Evolutionary conservation across 139 green algal genomes (phyloP).

Genomic region (Diplosphaera chodatii): DNA sequence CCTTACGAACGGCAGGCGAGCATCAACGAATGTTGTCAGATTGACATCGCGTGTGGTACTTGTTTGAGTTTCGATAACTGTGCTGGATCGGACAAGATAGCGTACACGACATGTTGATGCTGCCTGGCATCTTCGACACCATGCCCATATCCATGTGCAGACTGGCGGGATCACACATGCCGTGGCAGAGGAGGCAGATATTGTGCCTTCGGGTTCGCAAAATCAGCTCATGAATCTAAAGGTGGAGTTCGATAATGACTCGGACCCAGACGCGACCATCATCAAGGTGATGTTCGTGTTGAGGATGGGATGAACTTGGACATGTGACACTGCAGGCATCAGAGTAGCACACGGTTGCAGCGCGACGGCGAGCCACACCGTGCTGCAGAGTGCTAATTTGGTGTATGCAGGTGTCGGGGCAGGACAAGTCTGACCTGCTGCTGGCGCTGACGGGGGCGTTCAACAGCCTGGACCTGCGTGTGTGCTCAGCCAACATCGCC

Average conservation of each 20-base stretch:
- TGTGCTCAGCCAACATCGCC: conserved; percentile 65
- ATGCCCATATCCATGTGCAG: too few species aligned
- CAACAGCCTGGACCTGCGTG: conserved; percentile 47
- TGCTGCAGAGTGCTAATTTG: too few species aligned
- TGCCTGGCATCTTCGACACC: too few species aligned
- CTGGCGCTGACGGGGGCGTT: conserved; percentile 57
- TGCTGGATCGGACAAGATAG: too few species aligned
- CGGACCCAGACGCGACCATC: conserved; percentile 36
- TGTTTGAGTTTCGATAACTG: too few species aligned
- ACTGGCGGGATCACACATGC: background rate
- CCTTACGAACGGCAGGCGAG: too few species aligned
- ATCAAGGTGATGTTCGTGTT: conserved; percentile 35
- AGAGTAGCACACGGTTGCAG: too few species aligned
- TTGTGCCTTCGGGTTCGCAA: background rate
- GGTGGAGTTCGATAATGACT: conserved; percentile 52
- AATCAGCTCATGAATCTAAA: conserved; percentile 13
- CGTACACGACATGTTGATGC: too few species aligned
- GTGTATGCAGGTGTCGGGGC: conserved; percentile 3
- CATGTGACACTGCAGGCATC: too few species aligned
- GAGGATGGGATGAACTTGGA: too few species aligned
- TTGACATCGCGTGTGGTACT: too few species aligned
- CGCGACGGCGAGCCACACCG: background rate
- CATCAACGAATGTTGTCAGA: too few species aligned
- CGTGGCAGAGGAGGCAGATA: background rate
- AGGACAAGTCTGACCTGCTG: conserved; percentile 38